Conservation (phyloP, 1,284 basidiomycete species). For the Inonotus hispidus region DNA sequence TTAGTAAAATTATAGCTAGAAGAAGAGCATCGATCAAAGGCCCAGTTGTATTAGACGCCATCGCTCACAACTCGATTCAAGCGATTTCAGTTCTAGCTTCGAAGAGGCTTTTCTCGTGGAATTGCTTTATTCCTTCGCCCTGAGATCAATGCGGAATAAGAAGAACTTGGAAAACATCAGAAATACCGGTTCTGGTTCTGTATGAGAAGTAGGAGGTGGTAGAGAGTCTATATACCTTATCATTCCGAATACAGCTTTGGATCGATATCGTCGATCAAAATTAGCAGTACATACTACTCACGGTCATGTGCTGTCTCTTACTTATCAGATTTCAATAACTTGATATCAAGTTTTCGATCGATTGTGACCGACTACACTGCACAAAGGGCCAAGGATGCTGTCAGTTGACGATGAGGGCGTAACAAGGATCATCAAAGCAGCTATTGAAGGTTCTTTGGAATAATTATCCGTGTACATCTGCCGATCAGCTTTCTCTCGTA, state of each 20-base stretch:
- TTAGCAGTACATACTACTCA: too few relatives aligned
- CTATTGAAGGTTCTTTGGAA: constrained; percentile 28
- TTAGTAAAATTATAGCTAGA: too few relatives aligned
- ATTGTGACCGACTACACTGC: neutral
- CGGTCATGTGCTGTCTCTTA: too few relatives aligned
- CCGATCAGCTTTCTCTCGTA: constrained; percentile 24
- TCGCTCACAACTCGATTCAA: too few relatives aligned
- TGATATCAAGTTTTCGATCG: neutral
- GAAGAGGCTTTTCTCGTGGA: neutral
- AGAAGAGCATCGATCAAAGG: too few relatives aligned
- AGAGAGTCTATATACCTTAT: neutral
- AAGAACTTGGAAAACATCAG: too few relatives aligned
- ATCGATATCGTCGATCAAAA: neutral
- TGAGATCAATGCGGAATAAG: neutral
- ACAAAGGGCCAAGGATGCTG: too few relatives aligned
- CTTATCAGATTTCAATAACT: too few relatives aligned
- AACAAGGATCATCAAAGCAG: constrained; percentile 30
- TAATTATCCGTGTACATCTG: neutral
- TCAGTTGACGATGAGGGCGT: constrained; percentile 19
- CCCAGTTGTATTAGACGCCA: too few relatives aligned
- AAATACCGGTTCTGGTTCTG: too few relatives aligned
- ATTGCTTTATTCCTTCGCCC: neutral
- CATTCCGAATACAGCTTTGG: neutral
- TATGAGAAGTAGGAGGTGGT: too few relatives aligned
- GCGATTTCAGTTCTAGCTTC: too few relatives aligned